Conservation (phyloP, 1,284 basidiomycete genomes). For the Schizopora paradoxa region DNA sequence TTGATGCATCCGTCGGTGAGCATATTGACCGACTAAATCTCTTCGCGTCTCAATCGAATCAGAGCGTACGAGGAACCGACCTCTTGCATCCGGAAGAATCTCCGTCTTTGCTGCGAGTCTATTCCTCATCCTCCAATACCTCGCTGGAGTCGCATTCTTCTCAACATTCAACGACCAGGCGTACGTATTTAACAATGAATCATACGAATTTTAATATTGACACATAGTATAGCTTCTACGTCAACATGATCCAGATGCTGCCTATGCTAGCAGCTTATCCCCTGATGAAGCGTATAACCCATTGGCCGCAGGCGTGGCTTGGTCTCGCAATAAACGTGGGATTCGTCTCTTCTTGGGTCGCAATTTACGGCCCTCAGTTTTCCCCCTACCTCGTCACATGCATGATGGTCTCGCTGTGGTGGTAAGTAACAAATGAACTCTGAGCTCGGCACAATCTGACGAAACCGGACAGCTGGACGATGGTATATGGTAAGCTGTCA, state of each 20-base stretch:
- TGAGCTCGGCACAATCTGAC: too few species aligned
- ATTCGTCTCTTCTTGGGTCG: slow-evolving; percentile 23
- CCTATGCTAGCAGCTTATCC: slow-evolving; percentile 45
- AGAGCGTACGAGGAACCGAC: slow-evolving; percentile 46
- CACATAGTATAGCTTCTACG: slow-evolving; percentile 28
- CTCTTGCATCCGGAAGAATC: slow-evolving; percentile 41
- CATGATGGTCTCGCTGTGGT: slow-evolving; percentile 33
- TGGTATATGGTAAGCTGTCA: slow-evolving; percentile 8
- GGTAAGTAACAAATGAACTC: slow-evolving; percentile 17
- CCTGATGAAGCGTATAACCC: slow-evolving; percentile 56
- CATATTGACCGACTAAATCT: slow-evolving; percentile 4
- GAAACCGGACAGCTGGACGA: slow-evolving; percentile 11
- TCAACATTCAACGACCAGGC: slow-evolving; percentile 19
- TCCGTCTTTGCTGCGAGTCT: slow-evolving; percentile 36
- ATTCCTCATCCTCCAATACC: slow-evolving; percentile 37
- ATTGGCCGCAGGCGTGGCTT: slow-evolving; percentile 61
- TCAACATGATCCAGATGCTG: slow-evolving; percentile 42
- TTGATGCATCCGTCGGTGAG: slow-evolving; percentile 20
- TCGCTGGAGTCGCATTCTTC: slow-evolving; percentile 31
- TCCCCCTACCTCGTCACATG: slow-evolving; percentile 29
- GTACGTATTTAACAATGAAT: slow-evolving; percentile 20
- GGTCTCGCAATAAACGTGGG: slow-evolving; percentile 17
- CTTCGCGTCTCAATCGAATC: not conserved
- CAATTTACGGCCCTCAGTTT: slow-evolving; percentile 30
- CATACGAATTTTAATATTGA: slow-evolving; percentile 3